A percentile compares a stretch with the other conserved stretches of the same genome.
Evolutionary conservation across 2,329 filamentous ascomycete genomes (phyloP).

Genomic region (Sarocladium strictum): DNA sequence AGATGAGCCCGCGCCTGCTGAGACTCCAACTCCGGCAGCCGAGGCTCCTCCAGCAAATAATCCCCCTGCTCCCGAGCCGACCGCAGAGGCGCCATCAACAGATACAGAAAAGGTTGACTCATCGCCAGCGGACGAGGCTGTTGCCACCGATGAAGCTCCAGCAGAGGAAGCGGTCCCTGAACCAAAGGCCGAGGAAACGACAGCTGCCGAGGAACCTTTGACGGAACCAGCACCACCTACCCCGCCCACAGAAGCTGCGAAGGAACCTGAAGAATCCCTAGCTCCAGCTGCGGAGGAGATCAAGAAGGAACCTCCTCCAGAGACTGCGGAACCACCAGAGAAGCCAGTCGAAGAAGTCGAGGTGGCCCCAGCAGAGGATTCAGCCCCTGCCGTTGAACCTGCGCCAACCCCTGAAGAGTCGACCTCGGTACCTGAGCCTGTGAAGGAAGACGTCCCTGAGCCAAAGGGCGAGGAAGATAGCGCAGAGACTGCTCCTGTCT

Average conservation of each 20-base stretch:
- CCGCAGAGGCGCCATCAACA: neutral
- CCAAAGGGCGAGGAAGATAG: neutral
- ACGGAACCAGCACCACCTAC: neutral
- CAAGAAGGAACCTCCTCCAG: too few relatives aligned
- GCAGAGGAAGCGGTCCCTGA: neutral
- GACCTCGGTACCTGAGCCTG: slow-evolving; percentile 8
- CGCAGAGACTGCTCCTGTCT: too few relatives aligned
- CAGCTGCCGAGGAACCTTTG: neutral
- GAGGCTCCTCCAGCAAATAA: neutral
- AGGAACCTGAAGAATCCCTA: neutral
- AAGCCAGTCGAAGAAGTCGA: neutral
- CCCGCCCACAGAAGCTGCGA: neutral
- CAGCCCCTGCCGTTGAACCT: neutral
- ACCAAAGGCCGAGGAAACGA: slow-evolving; percentile 1
- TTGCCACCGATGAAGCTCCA: neutral
- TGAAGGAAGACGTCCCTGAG: neutral
- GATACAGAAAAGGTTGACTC: neutral
- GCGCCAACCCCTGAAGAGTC: slow-evolving; percentile 5
- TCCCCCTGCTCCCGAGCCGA: neutral
- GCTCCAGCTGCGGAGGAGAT: slow-evolving; percentile 6
- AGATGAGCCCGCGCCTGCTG: slow-evolving; percentile 1
- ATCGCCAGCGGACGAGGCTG: neutral
- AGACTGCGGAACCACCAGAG: neutral
- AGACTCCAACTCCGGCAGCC: neutral
- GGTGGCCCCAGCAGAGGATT: neutral